phyloP scores from a whole-genome alignment of 331 rosid genomes.

The Stylosanthes scabra region DNA sequence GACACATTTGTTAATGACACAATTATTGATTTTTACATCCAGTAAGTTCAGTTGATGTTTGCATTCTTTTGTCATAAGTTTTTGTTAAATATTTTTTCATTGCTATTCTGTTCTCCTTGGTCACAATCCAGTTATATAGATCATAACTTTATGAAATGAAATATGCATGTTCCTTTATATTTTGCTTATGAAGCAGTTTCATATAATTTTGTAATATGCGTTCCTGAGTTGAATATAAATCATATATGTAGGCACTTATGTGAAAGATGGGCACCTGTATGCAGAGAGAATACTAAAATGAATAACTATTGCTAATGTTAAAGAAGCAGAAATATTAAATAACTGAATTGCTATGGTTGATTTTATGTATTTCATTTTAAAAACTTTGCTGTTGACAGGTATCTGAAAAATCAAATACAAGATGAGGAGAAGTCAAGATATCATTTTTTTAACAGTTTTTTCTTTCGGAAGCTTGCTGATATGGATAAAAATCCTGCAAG shows the following conservation, averaged over 20 bases:
- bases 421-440: conserved; percentile 71
- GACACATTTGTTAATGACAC: conserved; percentile 94
- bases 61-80: neutral
- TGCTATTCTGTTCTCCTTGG: neutral
- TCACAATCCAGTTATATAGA: conserved; percentile 4
- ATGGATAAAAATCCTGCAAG: conserved; percentile 96
- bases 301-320: conserved; percentile 16
- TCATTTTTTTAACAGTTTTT: conserved; percentile 95
- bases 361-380: neutral
- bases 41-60: conserved; percentile 58
- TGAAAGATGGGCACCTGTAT: neutral
- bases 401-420: conserved; percentile 78
- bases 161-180: conserved; percentile 9
- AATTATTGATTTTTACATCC: conserved; percentile 88
- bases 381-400: conserved; percentile 55
- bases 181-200: neutral
- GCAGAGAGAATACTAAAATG: conserved; percentile 2
- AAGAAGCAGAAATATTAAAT: neutral
- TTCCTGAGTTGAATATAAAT: conserved; percentile 16
- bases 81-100: conserved; percentile 7
- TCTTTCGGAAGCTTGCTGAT: conserved; percentile 97
- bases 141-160: conserved; percentile 28
- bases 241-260: conserved; percentile 19
- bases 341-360: neutral
- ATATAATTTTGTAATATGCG: conserved; percentile 21